phyloP scores from a whole-genome alignment of 192 early-diverging fungal species.

The Linnemannia exigua region DNA sequence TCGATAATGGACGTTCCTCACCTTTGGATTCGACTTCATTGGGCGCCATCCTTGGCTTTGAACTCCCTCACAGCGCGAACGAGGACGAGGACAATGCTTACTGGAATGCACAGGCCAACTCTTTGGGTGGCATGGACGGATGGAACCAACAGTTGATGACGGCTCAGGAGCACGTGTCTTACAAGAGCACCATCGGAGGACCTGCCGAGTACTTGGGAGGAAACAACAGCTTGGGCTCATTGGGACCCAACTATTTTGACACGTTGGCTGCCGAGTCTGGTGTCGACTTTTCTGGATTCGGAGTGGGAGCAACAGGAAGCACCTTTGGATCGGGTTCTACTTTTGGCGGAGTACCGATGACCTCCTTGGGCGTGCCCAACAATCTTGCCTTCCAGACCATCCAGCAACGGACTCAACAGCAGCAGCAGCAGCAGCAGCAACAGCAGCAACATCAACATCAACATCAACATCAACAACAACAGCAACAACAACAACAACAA shows the following conservation, averaged over 20 bases:
- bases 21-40: slow-evolving; percentile 51
- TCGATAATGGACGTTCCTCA: slow-evolving; percentile 45
- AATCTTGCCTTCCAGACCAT: slow-evolving; percentile 42
- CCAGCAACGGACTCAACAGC: slow-evolving; percentile 21
- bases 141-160: slow-evolving; percentile 58
- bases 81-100: slow-evolving; percentile 56
- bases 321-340: slow-evolving; percentile 8
- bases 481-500: slow-evolving; percentile 13
- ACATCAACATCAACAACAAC: slow-evolving; percentile 14
- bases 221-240: slow-evolving; percentile 47
- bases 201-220: slow-evolving; percentile 48
- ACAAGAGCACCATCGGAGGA: slow-evolving; percentile 46
- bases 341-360: slow-evolving; percentile 28
- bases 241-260: slow-evolving; percentile 46
- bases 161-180: slow-evolving; percentile 52
- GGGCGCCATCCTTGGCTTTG: slow-evolving; percentile 54
- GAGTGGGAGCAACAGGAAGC: slow-evolving; percentile 46
- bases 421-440: slow-evolving; percentile 29
- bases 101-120: slow-evolving; percentile 56
- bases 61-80: slow-evolving; percentile 50
- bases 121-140: slow-evolving; percentile 54
- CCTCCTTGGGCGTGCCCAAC: slow-evolving; percentile 10
- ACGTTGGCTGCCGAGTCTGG: slow-evolving; percentile 24
- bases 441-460: not conserved
- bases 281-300: slow-evolving; percentile 54